Percentiles rank a stretch among this genome's conserved stretches.
Evolutionary conservation across 371 early-diverging fungal species (phyloP).

Genomic region (Mortierella sp.): DNA sequence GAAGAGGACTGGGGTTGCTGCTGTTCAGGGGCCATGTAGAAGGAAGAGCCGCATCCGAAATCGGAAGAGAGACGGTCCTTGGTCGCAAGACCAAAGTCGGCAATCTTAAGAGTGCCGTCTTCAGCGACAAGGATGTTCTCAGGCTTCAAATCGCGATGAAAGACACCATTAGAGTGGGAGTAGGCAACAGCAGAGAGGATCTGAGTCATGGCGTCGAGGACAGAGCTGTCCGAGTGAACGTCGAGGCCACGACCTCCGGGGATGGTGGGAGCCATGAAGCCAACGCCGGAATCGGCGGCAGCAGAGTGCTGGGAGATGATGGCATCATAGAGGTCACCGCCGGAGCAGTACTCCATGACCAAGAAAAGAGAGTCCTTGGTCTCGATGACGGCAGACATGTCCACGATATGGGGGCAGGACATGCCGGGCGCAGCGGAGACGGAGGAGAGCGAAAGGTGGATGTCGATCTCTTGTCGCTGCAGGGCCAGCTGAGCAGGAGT

Average conservation of each 20-base stretch:
- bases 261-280: constrained; percentile 51
- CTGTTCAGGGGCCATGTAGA: constrained; percentile 61
- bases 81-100: constrained; percentile 79
- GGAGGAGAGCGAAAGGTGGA: constrained; percentile 63
- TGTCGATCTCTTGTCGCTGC: constrained; percentile 76
- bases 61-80: constrained; percentile 63
- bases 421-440: constrained; percentile 51
- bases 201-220: constrained; percentile 57
- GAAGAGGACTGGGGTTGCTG: constrained; percentile 52
- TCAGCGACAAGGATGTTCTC: constrained; percentile 81
- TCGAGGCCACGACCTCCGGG: constrained; percentile 50
- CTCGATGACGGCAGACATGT: constrained; percentile 57
- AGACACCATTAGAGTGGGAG: constrained; percentile 76
- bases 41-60: constrained; percentile 73
- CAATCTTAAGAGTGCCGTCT: constrained; percentile 63
- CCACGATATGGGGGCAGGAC: constrained; percentile 67
- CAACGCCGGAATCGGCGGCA: constrained; percentile 8
- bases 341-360: constrained; percentile 67
- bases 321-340: constrained; percentile 66
- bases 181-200: constrained; percentile 28
- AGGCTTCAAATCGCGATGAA: constrained; percentile 90
- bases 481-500: constrained; percentile 62
- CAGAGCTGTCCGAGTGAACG: constrained; percentile 52
- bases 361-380: constrained; percentile 54
- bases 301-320: constrained; percentile 48